Base-by-base conservation (phyloP, 2,329 filamentous ascomycete species). In the Chrysosphaeria jannelii region DNA sequence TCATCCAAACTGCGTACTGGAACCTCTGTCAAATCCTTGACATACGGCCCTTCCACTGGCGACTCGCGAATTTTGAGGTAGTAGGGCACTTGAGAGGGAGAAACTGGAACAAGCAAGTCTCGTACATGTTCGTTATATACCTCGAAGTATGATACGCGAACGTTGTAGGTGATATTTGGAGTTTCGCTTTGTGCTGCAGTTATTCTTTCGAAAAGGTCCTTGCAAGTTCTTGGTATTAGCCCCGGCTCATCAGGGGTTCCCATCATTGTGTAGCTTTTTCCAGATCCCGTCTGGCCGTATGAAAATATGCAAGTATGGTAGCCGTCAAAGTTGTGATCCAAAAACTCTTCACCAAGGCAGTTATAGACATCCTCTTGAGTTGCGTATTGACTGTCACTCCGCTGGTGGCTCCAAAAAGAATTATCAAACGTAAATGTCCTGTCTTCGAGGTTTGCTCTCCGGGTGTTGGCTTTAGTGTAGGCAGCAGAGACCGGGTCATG, bases 261-360 rank as follows among this genome's bases (percentile, higher is more conserved):
- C 85, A 97, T 97, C 85, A 97, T 97, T 81, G 97, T 97, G 47
- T 93, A 97, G 41, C 75, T 30, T 28, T 31, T 30, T 24, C 85
- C 85, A 1, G 79, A 89, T 13, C 85, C 85, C 0, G 85, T 97
- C 50, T 97, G 85, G 8, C 85, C 85, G 38, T 97, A 93, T 29
- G 85, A 85, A 40, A 97, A 93, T 34, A 97, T 97, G 54, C 85
- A 97, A 45, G 93, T 97, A 53, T 97, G 93, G 51, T 93, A 97
- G 21, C 85, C 85, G 38, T 81, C 65, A 41, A 97, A 97, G 10
- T 85, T 85, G 59, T 97, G 97, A 49, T 97, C 81, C 34, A 97
- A 57, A 28, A 97, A 56, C 25, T 85, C 85, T 34, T 65, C 62
- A 30, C 85, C 85, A 31, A 97, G 49, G 40, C 93, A 85, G 25